phyloP scores from a whole-genome alignment of 805 yeast genomes.

The Teunomyces aglyptinius region DNA sequence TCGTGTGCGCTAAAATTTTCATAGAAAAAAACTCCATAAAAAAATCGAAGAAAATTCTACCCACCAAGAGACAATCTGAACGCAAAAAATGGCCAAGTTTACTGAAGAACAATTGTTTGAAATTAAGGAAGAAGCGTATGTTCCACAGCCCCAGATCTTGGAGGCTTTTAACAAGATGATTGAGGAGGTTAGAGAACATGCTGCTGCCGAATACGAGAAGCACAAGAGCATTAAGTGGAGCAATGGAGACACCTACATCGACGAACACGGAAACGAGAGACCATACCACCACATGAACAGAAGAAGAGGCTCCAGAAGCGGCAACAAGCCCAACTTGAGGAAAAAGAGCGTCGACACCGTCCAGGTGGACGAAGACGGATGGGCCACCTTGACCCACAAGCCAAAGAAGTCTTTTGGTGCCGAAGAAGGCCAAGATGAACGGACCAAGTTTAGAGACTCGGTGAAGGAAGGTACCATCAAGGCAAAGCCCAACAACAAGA shows the following conservation, averaged over 20 bases:
- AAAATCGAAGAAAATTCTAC: conserved; percentile 1
- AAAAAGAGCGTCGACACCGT: conserved; percentile 50
- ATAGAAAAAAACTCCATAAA: neutral
- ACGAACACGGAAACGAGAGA: conserved; percentile 45
- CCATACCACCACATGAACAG: conserved; percentile 48
- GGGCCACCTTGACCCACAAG: conserved; percentile 61
- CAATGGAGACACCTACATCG: conserved; percentile 46
- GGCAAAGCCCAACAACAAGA: conserved; percentile 70
- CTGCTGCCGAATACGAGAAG: conserved; percentile 28
- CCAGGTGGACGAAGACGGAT: conserved; percentile 74
- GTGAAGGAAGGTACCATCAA: conserved; percentile 47
- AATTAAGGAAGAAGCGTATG: conserved; percentile 53
- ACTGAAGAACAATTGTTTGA: conserved; percentile 68
- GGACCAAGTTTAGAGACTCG: conserved; percentile 44
- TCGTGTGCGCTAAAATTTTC: conserved; percentile 2
- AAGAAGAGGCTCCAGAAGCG: conserved; percentile 61
- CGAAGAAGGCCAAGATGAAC: conserved; percentile 49
- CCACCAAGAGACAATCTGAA: neutral
- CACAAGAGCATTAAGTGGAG: conserved; percentile 27
- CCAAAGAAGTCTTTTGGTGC: conserved; percentile 47
- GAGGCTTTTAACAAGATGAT: conserved; percentile 63
- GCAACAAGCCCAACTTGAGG: conserved; percentile 51
- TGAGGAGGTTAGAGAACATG: conserved; percentile 59
- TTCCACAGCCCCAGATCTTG: conserved; percentile 63
- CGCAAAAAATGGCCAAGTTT: conserved; percentile 51